Conservation (phyloP, 345 rosid genomes). For the Populus alba region DNA sequence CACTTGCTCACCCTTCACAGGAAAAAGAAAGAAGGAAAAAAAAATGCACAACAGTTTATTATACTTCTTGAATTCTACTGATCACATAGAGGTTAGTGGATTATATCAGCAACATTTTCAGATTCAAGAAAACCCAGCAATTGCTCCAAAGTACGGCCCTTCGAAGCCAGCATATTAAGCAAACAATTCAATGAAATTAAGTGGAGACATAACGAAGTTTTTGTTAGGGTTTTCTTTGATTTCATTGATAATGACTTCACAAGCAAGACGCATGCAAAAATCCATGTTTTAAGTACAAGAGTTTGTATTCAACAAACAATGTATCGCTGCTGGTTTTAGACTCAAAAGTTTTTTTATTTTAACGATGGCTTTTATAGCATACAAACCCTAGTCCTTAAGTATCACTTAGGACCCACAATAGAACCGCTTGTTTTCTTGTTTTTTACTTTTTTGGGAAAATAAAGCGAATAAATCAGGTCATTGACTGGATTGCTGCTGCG, state of each 20-base stretch:
- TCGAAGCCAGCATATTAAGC: conserved; percentile 7
- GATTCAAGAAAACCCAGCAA: conserved; percentile 3
- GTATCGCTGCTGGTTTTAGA: too few species aligned
- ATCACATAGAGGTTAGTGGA: not conserved
- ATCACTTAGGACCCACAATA: too few species aligned
- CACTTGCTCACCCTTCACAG: not conserved
- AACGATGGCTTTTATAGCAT: too few species aligned
- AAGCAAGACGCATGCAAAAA: not conserved
- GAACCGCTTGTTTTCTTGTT: too few species aligned
- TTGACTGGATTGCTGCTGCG: too few species aligned
- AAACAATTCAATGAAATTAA: not conserved
- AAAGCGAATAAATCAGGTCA: too few species aligned
- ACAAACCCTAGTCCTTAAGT: too few species aligned
- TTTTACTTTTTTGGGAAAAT: too few species aligned
- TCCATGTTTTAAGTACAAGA: not conserved
- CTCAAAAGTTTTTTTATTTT: too few species aligned
- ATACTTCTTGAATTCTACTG: not conserved
- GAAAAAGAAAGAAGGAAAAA: too few species aligned
- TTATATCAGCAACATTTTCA: not conserved
- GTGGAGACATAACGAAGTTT: conserved; percentile 1
- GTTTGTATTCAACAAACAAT: too few species aligned
- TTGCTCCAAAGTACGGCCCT: conserved; percentile 5
- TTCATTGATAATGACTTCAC: not conserved
- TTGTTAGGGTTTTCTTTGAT: not conserved
- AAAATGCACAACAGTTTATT: too few species aligned